These are phyloP conservation scores for Roridomyces roridus DNA, from an alignment of 768 basidiomycete genomes.

Conservation along the genomic window DNA sequence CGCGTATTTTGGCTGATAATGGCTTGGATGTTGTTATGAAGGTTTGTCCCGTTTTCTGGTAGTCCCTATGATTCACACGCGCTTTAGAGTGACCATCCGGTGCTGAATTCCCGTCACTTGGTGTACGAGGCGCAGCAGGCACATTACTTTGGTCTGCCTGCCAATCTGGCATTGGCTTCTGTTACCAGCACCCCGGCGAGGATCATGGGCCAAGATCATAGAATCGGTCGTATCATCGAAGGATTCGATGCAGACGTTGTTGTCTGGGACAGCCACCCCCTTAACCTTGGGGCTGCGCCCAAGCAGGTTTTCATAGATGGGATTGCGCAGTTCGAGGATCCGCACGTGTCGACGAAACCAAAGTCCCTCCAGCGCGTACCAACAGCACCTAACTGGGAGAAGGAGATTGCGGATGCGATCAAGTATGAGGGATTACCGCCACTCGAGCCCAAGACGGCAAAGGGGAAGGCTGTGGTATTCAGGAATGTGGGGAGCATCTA, in stretches of 20 bases:
- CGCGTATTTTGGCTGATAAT: constrained; percentile 74
- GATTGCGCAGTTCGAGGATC: constrained; percentile 60
- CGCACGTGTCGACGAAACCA: constrained; percentile 51
- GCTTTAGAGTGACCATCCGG: constrained; percentile 67
- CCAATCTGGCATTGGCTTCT: constrained; percentile 62
- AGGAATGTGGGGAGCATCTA: constrained; percentile 17
- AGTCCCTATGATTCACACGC: too few relatives aligned
- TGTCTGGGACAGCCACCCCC: constrained; percentile 79
- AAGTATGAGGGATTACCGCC: constrained; percentile 79
- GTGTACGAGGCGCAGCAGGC: constrained; percentile 76
- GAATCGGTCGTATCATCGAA: constrained; percentile 24
- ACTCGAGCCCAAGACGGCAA: constrained; percentile 18
- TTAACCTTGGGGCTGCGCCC: constrained; percentile 80
- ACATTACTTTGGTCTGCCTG: constrained; percentile 67
- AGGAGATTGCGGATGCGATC: too few relatives aligned
- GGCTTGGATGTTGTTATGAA: constrained; percentile 82
- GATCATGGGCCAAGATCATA: neutral
- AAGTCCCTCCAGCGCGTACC: constrained; percentile 35
- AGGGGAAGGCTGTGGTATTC: constrained; percentile 11
- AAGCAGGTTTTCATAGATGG: constrained; percentile 86
- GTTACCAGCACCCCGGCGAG: constrained; percentile 48
- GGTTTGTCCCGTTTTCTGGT: constrained; percentile 39
- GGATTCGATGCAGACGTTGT: constrained; percentile 76
- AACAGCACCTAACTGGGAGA: constrained; percentile 60
- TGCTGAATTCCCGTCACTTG: constrained; percentile 68